A percentile compares a stretch with the other conserved stretches of the same genome.
These are phyloP conservation scores for Syzygium aqueum DNA, from an alignment of 345 rosid genomes.

Conservation along the genomic window DNA sequence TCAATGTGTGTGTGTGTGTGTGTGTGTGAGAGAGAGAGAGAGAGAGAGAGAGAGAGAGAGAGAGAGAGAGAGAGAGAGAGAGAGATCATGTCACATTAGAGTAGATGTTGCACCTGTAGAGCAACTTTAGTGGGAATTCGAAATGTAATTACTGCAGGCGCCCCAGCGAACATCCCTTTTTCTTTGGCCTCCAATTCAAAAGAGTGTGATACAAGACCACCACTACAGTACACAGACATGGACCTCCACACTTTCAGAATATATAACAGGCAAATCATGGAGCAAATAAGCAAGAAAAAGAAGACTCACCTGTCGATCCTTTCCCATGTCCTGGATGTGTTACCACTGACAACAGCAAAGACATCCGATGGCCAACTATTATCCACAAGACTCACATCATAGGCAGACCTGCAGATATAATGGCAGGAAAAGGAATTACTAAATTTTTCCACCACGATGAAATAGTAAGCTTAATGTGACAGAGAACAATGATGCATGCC, in stretches of 20 bases:
- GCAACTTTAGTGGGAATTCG: slow-evolving; percentile 74
- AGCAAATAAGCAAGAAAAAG: not conserved
- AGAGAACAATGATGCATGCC: not conserved
- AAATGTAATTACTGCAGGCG: slow-evolving; percentile 80
- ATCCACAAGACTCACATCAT: slow-evolving; percentile 63
- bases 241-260: not conserved
- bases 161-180: slow-evolving; percentile 61
- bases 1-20: too few relatives aligned
- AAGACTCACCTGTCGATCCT: slow-evolving; percentile 82
- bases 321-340: slow-evolving; percentile 76
- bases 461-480: not conserved
- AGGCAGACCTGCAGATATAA: slow-evolving; percentile 48
- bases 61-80: not conserved
- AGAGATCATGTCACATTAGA: not conserved
- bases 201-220: slow-evolving; percentile 66
- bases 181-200: slow-evolving; percentile 78
- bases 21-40: not conserved
- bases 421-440: not conserved
- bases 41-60: not conserved
- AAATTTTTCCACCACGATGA: not conserved
- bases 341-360: slow-evolving; percentile 58
- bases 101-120: slow-evolving; percentile 49
- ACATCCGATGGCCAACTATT: slow-evolving; percentile 50
- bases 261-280: not conserved
- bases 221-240: slow-evolving; percentile 23